Evolutionary conservation across 768 basidiomycete species (phyloP).

Genomic region (Exsudoporus frostii): DNA sequence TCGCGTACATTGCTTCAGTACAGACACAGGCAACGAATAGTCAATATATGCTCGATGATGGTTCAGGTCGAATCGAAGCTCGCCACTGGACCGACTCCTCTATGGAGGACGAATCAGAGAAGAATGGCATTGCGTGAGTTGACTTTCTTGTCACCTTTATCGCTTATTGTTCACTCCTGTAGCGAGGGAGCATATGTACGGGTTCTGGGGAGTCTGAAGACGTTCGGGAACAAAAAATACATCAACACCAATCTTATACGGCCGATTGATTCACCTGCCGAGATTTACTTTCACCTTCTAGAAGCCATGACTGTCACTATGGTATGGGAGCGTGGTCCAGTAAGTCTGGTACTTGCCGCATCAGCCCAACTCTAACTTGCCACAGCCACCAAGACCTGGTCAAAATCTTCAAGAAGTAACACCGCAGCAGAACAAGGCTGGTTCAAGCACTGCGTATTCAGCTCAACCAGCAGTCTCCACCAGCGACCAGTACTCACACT

Average conservation of each 20-base stretch:
- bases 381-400: constrained; percentile 34
- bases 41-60: constrained; percentile 81
- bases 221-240: constrained; percentile 77
- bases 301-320: constrained; percentile 72
- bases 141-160: constrained; percentile 1
- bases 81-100: constrained; percentile 79
- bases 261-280: constrained; percentile 63
- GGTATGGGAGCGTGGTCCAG: constrained; percentile 62
- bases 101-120: constrained; percentile 50
- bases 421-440: constrained; percentile 8
- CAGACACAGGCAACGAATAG: constrained; percentile 75
- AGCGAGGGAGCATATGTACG: constrained; percentile 81
- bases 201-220: constrained; percentile 78
- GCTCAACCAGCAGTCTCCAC: constrained; percentile 30
- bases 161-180: background rate
- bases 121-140: constrained; percentile 46
- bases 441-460: constrained; percentile 43
- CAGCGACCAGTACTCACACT: constrained; percentile 49
- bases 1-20: constrained; percentile 69
- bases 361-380: background rate
- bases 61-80: constrained; percentile 74
- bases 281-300: constrained; percentile 77
- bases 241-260: constrained; percentile 78
- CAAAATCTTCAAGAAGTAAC: constrained; percentile 18
- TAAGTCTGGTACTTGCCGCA: constrained; percentile 32